Base-by-base conservation (phyloP, 176 grass and related monocot genomes). In the Bonia amplexicaulis region DNA sequence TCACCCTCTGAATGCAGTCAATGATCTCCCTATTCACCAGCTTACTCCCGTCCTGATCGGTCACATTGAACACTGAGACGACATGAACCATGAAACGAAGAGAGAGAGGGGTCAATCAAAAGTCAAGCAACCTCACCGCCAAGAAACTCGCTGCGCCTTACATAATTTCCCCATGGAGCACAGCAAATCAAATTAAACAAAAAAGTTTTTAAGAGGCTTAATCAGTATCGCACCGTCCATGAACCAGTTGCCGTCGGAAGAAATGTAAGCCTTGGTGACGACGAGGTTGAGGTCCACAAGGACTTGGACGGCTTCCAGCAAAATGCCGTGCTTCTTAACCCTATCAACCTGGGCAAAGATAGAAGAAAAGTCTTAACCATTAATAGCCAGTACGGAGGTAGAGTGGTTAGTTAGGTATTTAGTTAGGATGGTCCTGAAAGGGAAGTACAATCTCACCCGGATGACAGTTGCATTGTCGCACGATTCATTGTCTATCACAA, bases 11-110 rank as follows among this genome's bases (percentile, higher is more conserved):
- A 52, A 94, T 90, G 42, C 75, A 74, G 53, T 90, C 89, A 12
- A 90, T 92, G 49, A 86, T 60, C 71, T 85, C 70, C 61, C 9
- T 82, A 53, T 88, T 72, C 51, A 70, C 16, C 46, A 94, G 63
- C 64, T 94, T 94, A 6, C 62, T 83, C 52, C 92, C 92, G 9
- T 90, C 81, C 41, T 71, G 80, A 88, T 94, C 85, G 9, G 90
- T 91, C 62, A 92, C 92, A 94, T 94, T 91, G 80, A 94, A 94
- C 45, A 92, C 92, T 94, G 89, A 87, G 45, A 69, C 2, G 73
- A 82, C 47, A 45, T 73, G 69, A 87, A 62, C 48, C 69, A 79
- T 74, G 17, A 89, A 77, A 70, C 25, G 1, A 31, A 52, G 54
- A 52, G 54, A 73, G 11, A 26, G 71, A 73, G 11, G 22, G 71